Base-by-base conservation (phyloP, 345 rosid species). In the Bretschneidera sinensis region DNA sequence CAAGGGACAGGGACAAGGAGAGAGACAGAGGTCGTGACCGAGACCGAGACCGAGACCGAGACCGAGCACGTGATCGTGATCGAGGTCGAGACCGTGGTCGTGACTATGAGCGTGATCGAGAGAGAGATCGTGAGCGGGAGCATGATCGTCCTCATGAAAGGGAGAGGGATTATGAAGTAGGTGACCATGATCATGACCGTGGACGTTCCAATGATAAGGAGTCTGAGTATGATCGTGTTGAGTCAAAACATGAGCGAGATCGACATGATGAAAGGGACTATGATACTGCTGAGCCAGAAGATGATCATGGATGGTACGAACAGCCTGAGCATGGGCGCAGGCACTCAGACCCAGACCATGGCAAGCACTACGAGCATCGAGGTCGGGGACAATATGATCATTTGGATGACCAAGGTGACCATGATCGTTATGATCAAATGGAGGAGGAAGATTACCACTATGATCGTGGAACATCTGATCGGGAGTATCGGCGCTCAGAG, bases 341-440 rank as follows among this genome's bases (percentile, higher is more conserved):
- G 59, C 78, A 67, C 65, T 71, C 72, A 17, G 89, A 73, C 60
- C 68, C 47, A 24, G 90, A 59, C 60, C 77, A 54, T 57, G 78
- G 69, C 67, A 80, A 74, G 57, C 79, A 59, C 23, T 80, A 80
- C 60, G 89, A 88, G 21, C 84, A 68, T 33, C 71, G 83, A 31
- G 78, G 79, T 39, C 71, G 75, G 43, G 79, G 77, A 25, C 62
- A 67, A 51, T 74, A 57, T 19, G 76, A 39, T 39, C 11, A 72
- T 22, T 15, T 68, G 60, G 81, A 77, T 66, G 59, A 55, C 31
- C 82, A 73, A 59, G 82, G 81, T 51, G 84, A 81, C 11, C 67
- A 56, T 17, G 92, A 78, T 57, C 89, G 88, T 24, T 84, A 87
- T 71, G 83, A 80, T 64, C 87, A 83, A n/a, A n/a, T n/a, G n/a